Conservation (phyloP, 75 land plant genomes). For the Cupressus sempervirens region DNA sequence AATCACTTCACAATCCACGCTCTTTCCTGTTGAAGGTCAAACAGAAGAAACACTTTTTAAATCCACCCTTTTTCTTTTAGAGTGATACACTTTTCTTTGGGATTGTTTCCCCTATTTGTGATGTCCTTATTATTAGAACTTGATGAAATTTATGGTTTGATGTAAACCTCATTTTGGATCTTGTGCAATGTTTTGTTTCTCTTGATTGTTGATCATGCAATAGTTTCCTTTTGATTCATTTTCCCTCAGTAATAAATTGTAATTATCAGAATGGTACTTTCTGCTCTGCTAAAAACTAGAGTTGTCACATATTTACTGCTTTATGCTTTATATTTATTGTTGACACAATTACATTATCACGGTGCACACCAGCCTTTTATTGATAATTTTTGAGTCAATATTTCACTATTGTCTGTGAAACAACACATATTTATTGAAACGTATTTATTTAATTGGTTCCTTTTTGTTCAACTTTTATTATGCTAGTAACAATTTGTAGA, state of each 20-base stretch:
- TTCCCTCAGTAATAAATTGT: neutral
- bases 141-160: neutral
- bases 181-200: neutral
- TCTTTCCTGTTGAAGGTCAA: neutral
- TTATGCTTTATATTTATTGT: neutral
- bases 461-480: neutral
- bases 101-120: neutral
- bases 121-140: neutral
- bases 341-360: neutral
- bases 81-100: neutral
- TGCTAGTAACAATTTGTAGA: neutral
- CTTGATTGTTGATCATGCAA: neutral
- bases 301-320: neutral
- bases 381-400: neutral
- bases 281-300: neutral
- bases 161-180: neutral
- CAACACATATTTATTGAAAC: neutral
- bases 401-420: neutral
- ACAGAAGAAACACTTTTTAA: neutral
- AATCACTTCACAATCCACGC: neutral
- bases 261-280: neutral
- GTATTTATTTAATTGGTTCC: neutral
- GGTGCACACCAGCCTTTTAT: neutral
- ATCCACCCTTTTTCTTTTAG: neutral
- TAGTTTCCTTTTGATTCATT: neutral